Conservation (phyloP, 257 asterid species). For the Penstemon eatonii region DNA sequence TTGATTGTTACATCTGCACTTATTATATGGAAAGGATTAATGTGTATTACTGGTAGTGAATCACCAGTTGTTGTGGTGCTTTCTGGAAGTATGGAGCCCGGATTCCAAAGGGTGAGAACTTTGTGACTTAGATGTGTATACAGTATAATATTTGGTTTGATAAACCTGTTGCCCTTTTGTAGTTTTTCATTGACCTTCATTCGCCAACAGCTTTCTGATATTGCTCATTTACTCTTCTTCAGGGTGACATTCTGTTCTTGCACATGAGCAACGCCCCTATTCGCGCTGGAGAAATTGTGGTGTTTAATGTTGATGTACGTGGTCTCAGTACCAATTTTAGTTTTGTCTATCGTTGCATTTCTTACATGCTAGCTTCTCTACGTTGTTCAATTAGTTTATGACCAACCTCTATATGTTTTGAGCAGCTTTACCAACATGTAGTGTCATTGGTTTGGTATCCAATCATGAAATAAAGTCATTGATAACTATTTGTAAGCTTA, state of each 20-base stretch:
- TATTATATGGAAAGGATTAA: slow-evolving; percentile 60
- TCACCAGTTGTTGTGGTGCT: slow-evolving; percentile 78
- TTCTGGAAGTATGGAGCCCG: slow-evolving; percentile 86
- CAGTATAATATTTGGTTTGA: too few relatives aligned
- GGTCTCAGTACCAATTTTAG: too few relatives aligned
- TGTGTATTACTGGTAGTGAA: slow-evolving; percentile 62
- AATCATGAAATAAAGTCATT: neutral
- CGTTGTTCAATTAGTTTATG: neutral
- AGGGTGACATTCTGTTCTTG: slow-evolving; percentile 96
- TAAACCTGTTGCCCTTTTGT: too few relatives aligned
- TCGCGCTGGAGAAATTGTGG: slow-evolving; percentile 94
- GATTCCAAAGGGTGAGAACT: slow-evolving; percentile 56
- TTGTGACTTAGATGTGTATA: neutral
- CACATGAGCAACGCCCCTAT: slow-evolving; percentile 75
- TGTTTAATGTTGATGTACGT: slow-evolving; percentile 75
- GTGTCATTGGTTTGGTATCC: neutral
- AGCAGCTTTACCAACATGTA: neutral
- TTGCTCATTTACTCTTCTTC: slow-evolving; percentile 27
- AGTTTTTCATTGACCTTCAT: too few relatives aligned
- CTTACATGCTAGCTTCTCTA: neutral
- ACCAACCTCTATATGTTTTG: neutral
- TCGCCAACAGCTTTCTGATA: neutral
- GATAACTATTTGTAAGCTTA: neutral
- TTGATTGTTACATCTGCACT: slow-evolving; percentile 55
- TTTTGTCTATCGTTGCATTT: neutral